Base-by-base conservation (phyloP, 2,329 filamentous ascomycete genomes). In the Aureobasidium sp. region DNA sequence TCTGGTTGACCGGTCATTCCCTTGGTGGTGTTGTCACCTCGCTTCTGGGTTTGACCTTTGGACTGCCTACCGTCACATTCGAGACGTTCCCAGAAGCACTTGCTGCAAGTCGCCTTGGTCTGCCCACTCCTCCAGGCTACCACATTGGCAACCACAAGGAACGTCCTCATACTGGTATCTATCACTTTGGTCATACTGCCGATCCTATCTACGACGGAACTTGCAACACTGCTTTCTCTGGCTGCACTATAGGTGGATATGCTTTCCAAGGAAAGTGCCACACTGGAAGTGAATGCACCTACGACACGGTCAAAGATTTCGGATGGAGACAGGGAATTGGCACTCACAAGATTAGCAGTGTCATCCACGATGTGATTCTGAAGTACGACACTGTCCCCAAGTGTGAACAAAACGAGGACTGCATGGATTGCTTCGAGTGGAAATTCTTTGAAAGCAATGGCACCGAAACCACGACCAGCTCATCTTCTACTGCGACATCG, bases 401-500 rank as follows among this genome's bases (percentile, higher is more conserved):
- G 65, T 97, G 94, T 73, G 82, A 81, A 58, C 79, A 81, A 31
- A 92, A 93, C 7, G 80, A 84, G 57, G 79, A 85, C 64, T 97
- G 94, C 71, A 84, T 88, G 42, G 94, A 99, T 71, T 97, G 93
- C 69, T 89, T 84, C 61, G 85, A 87, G 60, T 97, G 94, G 94
- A 95, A 96, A 69, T 95, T 91, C 79, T 95, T 90, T 69, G 87
- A 92, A 73, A 95, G 91, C 71, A 96, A 96, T 70, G 88, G 88
- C 31, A 94, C 89, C 1, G 87, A 92, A 64, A 81, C 80, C 1
- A 90, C 85, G 0, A 88, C 87, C 2, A 71, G 73, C 7, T 71
- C 67, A 0, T 84, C 84, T 0, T 79, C 71, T 0, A 78, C 83
- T 1, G 78, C 77, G 3, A 79, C 81, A 0, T 82, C 81, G 1